These are phyloP conservation scores for Triticum aestivum DNA, from an alignment of 176 grass and related monocot species.

Conservation along the genomic window IWGSC_CS_RefSeq_v2.1 NC_057799.1:451381740-451382239, in stretches of 20 bases:
- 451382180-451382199: constrained; percentile 82
- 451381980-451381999: constrained; percentile 83
- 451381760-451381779: not conserved
- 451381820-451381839: not conserved
- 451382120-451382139: constrained; percentile 34
- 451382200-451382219: constrained; percentile 72
- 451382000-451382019: constrained; percentile 86
- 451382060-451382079: not conserved
- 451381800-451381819: not conserved
- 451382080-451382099: not conserved
- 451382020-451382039: constrained; percentile 22
- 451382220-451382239: constrained; percentile 92
- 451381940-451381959: constrained; percentile 89
- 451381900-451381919: constrained; percentile 5
- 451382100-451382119: constrained; percentile 9
- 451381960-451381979: constrained; percentile 68
- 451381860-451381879: not conserved
- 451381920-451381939: constrained; percentile 60
- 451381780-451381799: not conserved
- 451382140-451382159: constrained; percentile 54
- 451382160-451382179: constrained; percentile 84
- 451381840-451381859: constrained; percentile 8
- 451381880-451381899: not conserved
- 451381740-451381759: constrained; percentile 9
- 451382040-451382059: not conserved